Percentiles rank a stretch among this genome's conserved stretches.
Conservation (phyloP, 495 filamentous ascomycete genomes). For the Ascobolus immersus region DNA sequence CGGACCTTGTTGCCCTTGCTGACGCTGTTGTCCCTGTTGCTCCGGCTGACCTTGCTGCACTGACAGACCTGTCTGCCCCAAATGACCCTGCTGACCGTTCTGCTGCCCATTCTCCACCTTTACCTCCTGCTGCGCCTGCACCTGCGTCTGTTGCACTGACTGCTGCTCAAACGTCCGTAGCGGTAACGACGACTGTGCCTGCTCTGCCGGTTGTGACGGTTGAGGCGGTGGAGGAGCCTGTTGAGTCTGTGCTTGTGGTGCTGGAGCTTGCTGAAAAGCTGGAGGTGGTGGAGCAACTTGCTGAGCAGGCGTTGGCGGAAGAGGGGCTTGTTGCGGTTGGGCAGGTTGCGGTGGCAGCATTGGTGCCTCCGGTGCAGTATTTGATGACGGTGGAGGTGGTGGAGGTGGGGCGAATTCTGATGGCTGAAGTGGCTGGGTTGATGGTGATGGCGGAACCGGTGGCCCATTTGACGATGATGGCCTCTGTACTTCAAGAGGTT, state of each 20-base stretch:
- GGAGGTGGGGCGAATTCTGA: conserved; percentile 1
- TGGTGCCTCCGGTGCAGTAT: background rate
- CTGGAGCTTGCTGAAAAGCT: conserved; percentile 1
- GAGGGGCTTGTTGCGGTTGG: background rate
- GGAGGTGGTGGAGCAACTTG: conserved; percentile 23
- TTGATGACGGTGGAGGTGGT: background rate
- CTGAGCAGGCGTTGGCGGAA: conserved; percentile 15
- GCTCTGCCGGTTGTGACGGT: conserved; percentile 16
- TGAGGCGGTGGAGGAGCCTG: conserved; percentile 14
- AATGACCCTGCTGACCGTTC: background rate
- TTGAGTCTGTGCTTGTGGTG: conserved; percentile 5
- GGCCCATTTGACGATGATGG: background rate
- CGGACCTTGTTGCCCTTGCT: conserved; percentile 1
- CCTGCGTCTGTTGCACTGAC: background rate
- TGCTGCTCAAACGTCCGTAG: no score
- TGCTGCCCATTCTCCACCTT: background rate
- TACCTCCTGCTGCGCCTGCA: no score
- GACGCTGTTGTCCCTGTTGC: background rate
- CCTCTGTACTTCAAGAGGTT: background rate
- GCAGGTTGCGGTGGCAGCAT: background rate
- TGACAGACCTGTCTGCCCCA: background rate
- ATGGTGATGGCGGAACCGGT: background rate
- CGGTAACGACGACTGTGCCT: conserved; percentile 22
- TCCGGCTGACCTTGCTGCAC: background rate
- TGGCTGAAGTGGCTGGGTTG: background rate